Conservation (phyloP, 2,329 filamentous ascomycete species). For the Knufia petricola region DNA sequence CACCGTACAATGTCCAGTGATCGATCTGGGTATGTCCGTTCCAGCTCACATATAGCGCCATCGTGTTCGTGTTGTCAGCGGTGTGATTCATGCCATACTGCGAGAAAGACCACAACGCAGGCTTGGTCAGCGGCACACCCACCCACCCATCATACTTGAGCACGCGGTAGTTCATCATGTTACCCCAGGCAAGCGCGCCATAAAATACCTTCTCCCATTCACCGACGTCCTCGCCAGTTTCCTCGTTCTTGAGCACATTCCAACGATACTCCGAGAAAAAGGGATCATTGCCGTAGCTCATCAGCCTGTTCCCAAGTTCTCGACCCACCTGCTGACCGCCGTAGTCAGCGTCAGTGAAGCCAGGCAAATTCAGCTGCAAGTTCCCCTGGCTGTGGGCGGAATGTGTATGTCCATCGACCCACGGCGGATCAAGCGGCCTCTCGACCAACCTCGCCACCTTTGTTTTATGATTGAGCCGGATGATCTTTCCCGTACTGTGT, state of each 20-base stretch:
- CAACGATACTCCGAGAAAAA: conserved; percentile 32
- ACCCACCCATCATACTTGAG: conserved; percentile 34
- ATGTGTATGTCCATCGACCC: conserved; percentile 16
- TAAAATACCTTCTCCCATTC: conserved; percentile 28
- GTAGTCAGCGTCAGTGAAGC: neutral
- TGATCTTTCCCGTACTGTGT: conserved; percentile 32
- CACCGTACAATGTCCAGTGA: conserved; percentile 30
- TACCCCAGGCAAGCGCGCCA: conserved; percentile 27
- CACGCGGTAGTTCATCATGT: conserved; percentile 35
- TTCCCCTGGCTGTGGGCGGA: conserved; percentile 28
- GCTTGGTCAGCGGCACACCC: conserved; percentile 31
- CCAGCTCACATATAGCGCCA: conserved; percentile 33
- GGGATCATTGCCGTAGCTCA: conserved; percentile 35
- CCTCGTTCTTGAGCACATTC: conserved; percentile 21
- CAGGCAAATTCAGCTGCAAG: conserved; percentile 28
- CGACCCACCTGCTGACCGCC: conserved; percentile 1
- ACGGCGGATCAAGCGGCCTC: conserved; percentile 25
- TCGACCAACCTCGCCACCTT: conserved; percentile 29
- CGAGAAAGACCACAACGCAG: conserved; percentile 33
- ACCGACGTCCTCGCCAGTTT: neutral
- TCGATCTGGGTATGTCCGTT: conserved; percentile 41
- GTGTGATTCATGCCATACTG: conserved; percentile 15
- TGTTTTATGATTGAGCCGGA: conserved; percentile 30
- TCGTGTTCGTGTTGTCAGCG: conserved; percentile 15
- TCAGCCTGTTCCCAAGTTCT: conserved; percentile 28